These are phyloP conservation scores for Dipteronia sinensis DNA, from an alignment of 345 rosid species.

Conservation along the genomic window DNA sequence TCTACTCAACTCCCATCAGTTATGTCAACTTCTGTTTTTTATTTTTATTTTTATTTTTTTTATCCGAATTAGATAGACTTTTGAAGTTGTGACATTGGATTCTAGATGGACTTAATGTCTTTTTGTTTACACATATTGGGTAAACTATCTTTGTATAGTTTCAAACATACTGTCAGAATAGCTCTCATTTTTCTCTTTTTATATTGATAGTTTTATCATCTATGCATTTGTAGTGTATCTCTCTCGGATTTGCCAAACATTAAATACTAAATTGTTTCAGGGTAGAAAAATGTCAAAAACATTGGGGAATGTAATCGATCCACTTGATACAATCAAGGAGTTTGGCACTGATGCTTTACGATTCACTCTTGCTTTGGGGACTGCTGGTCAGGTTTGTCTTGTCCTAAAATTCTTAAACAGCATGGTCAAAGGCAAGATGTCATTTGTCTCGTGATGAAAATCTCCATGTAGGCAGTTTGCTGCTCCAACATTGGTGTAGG, in stretches of 20 bases:
- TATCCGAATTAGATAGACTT: neutral
- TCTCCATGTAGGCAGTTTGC: conserved; percentile 9
- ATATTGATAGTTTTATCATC: neutral
- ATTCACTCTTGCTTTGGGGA: conserved; percentile 87
- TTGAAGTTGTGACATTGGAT: neutral
- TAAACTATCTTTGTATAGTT: neutral
- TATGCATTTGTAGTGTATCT: neutral
- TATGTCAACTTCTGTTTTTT: neutral
- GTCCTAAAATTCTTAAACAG: conserved; percentile 19
- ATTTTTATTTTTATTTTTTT: no score
- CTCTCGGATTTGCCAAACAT: neutral
- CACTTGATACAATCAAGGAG: conserved; percentile 88
- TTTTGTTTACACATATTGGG: neutral
- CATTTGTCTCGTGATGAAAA: neutral
- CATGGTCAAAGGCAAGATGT: conserved; percentile 6
- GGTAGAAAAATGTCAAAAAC: conserved; percentile 97
- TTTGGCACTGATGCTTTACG: conserved; percentile 97
- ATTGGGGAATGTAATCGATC: conserved; percentile 90
- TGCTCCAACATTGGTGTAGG: conserved; percentile 11
- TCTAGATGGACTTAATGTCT: neutral
- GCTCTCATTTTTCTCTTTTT: neutral
- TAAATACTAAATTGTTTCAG: conserved; percentile 45
- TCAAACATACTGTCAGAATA: neutral
- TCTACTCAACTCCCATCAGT: neutral
- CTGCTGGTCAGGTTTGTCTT: conserved; percentile 93